Conservation (phyloP, 768 basidiomycete genomes). For the Lyophyllum decastes region DNA sequence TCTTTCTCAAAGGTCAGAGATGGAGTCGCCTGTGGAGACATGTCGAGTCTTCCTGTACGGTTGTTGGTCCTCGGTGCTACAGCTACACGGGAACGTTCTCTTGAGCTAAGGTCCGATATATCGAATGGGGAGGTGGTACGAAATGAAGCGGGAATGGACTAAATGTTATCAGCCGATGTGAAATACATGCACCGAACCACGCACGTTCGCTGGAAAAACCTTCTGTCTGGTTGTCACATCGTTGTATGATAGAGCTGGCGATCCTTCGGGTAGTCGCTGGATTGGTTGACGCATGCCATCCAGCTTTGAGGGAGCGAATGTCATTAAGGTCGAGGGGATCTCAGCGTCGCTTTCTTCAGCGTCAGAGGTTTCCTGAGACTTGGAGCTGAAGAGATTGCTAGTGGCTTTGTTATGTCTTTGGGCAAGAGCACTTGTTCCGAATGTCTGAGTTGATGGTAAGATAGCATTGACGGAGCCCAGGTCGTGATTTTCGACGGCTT, state of each 20-base stretch:
- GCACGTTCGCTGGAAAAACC: constrained; percentile 1
- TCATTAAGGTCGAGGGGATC: constrained; percentile 25
- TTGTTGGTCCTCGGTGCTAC: constrained; percentile 14
- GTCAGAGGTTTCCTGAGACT: neutral
- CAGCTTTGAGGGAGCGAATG: constrained; percentile 34
- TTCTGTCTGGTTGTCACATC: neutral
- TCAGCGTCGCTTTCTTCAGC: constrained; percentile 14
- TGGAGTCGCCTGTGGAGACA: neutral
- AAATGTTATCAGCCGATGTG: constrained; percentile 32
- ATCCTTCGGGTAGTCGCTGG: neutral
- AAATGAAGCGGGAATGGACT: constrained; percentile 17
- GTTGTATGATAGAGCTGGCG: neutral
- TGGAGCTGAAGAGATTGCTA: constrained; percentile 10
- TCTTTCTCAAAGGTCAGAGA: constrained; percentile 2
- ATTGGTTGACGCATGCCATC: constrained; percentile 10
- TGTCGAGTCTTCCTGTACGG: constrained; percentile 2
- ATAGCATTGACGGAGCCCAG: constrained; percentile 6
- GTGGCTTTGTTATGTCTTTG: constrained; percentile 17
- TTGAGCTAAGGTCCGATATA: constrained; percentile 26
- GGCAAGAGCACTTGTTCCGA: constrained; percentile 39
- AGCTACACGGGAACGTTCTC: constrained; percentile 24
- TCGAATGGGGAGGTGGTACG: neutral
- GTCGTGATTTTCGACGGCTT: constrained; percentile 6
- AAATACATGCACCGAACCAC: neutral
- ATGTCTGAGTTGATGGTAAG: constrained; percentile 37